Evolutionary conservation across 768 basidiomycete species (phyloP), one percentile per base, ranked within the genome.

Genomic region (Lactifluus piperatus): DNA sequence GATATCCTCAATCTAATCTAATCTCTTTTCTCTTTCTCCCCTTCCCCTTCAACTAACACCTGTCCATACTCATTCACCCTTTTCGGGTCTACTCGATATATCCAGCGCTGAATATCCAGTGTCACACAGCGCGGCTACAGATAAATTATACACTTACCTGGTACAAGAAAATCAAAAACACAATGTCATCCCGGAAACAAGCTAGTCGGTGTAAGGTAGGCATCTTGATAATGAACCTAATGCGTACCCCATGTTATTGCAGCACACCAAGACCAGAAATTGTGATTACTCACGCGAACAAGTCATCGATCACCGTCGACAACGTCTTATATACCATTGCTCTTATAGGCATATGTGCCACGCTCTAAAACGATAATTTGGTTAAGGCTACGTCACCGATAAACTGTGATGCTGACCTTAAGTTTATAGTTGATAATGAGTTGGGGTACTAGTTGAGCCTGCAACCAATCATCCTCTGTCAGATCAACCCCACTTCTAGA

Each of bases 301-400:
- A 82, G 71, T 97, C 93, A 73, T 95, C 94, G 46, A 94, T 88
- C 49, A 91, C 88, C 1, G 86, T 91, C 46, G 91, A 88, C 58
- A 95, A 77, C 1, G 89, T 85, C 75, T 95, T 97, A 79, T 93
- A 95, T 65, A 94, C 85, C 91, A 98, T 93, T 4, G 94, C 89
- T 71, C 94, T 97, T 87, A 97, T 94, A 20, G 94, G 94, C 87
- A 98, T 93, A 70, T 98, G 95, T 46, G 95, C 88, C 36, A 97
- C 94, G 70, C 88, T 92, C 88, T 94, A 74, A 27, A 48, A 49
- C 54, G 14, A 30, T 30, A 13, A 14, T 47, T 16, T 24, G 18
- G 1, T 45, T 58, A 39, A 65, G 48, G 24, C 30, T 34, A 11
- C 49, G 47, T 36, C 51, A 54, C n/a, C 1, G 37, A 48, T 13